Base-by-base conservation (phyloP, 768 basidiomycete species). In the Phlebiopsis gigantea region DNA sequence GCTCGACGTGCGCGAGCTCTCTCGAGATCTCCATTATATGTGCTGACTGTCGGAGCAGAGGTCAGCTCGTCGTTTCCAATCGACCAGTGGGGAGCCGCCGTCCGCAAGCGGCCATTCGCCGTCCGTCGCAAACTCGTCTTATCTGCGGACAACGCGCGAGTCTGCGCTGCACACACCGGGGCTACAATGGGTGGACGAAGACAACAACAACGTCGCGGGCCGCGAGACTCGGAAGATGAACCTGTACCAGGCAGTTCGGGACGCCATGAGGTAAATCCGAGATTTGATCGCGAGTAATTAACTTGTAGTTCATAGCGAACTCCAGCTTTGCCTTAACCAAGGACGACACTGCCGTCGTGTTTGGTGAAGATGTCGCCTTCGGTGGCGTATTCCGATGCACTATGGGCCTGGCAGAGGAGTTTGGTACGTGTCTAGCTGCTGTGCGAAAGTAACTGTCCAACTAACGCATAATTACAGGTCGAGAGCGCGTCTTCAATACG, bases 181-280 rank as follows among this genome's bases (percentile, higher is more conserved):
- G 7, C 68, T 94, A 47, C 65, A 62, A n/a, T 94, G 89, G 87
- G 67, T 74, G 10, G 87, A 90, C 56, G 84, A 83, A 31, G 82
- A 81, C 50, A 67, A 71, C 43, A 72, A 73, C 31, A 77, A 82
- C 39, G 72, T 87, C 14, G 89, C 83, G 19, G 90, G 90, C 15
- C 80, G 90, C 50, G 89, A 93, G 71, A 95, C 92, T 21, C 82
- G 92, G 62, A 93, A 94, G 75, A 96, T 96, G 93, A 98, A 98
- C 68, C 75, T 87, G 62, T 97, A 93, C 70, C 94, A 97, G 68
- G 90, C 95, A 1, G 81, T 98, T 14, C 79, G 95, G 46, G 93
- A 96, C 68, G 93, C 92, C 2, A 81, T 97, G 76, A 87, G 87
- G 90, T 88, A 63, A 49, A 73, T 62, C n/a, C 31, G 30, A 34